These are phyloP conservation scores for Pseudopithomyces chartarum DNA, from an alignment of 2,329 filamentous ascomycete species.

Conservation along the genomic window DNA sequence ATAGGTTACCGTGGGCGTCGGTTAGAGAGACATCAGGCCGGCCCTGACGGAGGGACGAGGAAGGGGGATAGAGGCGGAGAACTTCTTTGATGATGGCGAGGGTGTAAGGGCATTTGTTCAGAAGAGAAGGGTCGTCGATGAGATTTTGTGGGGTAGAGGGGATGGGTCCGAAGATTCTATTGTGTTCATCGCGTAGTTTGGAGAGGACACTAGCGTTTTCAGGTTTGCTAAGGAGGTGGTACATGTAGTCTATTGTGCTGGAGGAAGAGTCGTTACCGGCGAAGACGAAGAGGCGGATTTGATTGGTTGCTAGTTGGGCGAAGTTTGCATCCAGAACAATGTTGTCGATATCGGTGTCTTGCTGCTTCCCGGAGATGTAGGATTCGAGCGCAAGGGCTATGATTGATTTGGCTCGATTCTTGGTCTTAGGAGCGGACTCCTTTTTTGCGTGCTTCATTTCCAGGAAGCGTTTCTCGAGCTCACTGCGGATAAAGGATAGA, in stretches of 20 bases:
- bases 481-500: constrained; percentile 1
- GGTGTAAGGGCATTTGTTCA: constrained; percentile 29
- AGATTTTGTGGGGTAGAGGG: constrained; percentile 4
- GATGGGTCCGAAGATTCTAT: constrained; percentile 26
- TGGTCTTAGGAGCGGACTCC: neutral
- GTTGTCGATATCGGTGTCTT: neutral
- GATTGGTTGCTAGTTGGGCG: constrained; percentile 17
- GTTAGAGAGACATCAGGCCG: neutral
- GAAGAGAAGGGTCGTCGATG: constrained; percentile 19
- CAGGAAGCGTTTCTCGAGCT: constrained; percentile 11
- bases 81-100: constrained; percentile 35
- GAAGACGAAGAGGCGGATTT: constrained; percentile 37
- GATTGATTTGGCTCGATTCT: constrained; percentile 10
- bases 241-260: constrained; percentile 29
- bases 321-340: constrained; percentile 21
- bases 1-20: neutral
- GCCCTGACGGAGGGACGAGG: constrained; percentile 28
- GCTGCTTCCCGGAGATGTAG: constrained; percentile 4
- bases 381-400: constrained; percentile 10
- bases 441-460: constrained; percentile 1
- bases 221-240: constrained; percentile 25
- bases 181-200: constrained; percentile 30
- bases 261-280: constrained; percentile 37
- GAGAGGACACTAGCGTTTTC: constrained; percentile 19
- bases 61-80: constrained; percentile 30